Conservation (phyloP, 495 filamentous ascomycete genomes). For the Xylaria scruposa region DNA sequence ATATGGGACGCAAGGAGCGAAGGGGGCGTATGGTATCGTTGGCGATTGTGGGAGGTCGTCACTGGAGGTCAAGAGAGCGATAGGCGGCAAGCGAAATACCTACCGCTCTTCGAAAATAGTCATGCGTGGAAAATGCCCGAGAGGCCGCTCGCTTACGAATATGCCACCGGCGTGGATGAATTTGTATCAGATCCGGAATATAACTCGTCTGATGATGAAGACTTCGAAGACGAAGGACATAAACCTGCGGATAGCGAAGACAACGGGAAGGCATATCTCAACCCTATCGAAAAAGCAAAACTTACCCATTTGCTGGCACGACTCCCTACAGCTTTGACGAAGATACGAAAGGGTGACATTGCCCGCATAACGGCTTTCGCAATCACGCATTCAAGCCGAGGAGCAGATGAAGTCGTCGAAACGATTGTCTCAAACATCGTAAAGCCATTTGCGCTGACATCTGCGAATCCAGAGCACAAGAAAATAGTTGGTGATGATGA, state of each 20-base stretch:
- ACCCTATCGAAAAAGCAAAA: slow-evolving; percentile 83
- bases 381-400: slow-evolving; percentile 77
- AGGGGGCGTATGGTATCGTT: slow-evolving; percentile 86
- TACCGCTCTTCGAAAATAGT: slow-evolving; percentile 72
- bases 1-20: slow-evolving; percentile 85
- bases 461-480: slow-evolving; percentile 54
- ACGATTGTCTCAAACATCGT: slow-evolving; percentile 84
- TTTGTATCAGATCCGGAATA: slow-evolving; percentile 86
- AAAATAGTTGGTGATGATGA: slow-evolving; percentile 53
- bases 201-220: slow-evolving; percentile 85
- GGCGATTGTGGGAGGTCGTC: slow-evolving; percentile 85
- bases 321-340: slow-evolving; percentile 76
- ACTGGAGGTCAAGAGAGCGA: slow-evolving; percentile 58
- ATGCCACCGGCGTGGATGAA: slow-evolving; percentile 72
- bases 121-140: slow-evolving; percentile 76
- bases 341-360: slow-evolving; percentile 83
- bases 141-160: slow-evolving; percentile 71
- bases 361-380: slow-evolving; percentile 88
- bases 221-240: slow-evolving; percentile 75
- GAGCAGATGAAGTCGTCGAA: slow-evolving; percentile 87
- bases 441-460: slow-evolving; percentile 71
- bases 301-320: slow-evolving; percentile 79
- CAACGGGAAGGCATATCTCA: slow-evolving; percentile 76
- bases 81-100: slow-evolving; percentile 48
- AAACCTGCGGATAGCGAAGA: slow-evolving; percentile 60